Conservation (phyloP, 495 filamentous ascomycete genomes). For the Neurospora sp. region DNA sequence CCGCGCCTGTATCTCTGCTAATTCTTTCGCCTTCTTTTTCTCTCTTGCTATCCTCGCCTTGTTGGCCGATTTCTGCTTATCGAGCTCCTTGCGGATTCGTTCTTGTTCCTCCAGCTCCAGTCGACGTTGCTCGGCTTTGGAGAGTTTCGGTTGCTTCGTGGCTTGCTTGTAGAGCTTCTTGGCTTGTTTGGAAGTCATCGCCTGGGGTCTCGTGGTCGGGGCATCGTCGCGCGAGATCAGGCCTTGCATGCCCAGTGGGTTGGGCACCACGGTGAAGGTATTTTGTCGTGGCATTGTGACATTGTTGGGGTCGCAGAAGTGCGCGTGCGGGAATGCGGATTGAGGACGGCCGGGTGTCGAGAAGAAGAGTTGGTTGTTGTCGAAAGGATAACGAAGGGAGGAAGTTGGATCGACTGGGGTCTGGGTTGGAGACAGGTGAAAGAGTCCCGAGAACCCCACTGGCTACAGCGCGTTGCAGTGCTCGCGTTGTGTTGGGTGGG, state of each 20-base stretch:
- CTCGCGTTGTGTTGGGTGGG: neutral
- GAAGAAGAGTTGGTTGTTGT: neutral
- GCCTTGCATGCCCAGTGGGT: slow-evolving; percentile 14
- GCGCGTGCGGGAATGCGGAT: neutral
- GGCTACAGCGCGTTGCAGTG: neutral
- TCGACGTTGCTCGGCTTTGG: slow-evolving; percentile 31
- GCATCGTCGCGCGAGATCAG: slow-evolving; percentile 7
- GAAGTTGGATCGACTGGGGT: neutral
- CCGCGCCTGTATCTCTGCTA: slow-evolving; percentile 24
- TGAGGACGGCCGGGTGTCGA: neutral
- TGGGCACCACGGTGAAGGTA: slow-evolving; percentile 19
- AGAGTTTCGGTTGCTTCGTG: slow-evolving; percentile 23
- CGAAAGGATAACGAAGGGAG: neutral
- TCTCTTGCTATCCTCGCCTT: slow-evolving; percentile 30
- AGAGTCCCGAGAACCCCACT: neutral
- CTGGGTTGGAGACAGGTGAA: slow-evolving; percentile 3
- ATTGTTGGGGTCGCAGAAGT: neutral
- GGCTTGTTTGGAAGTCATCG: slow-evolving; percentile 38
- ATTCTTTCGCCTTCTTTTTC: slow-evolving; percentile 34
- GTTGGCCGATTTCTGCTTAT: slow-evolving; percentile 30
- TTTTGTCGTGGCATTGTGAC: slow-evolving; percentile 13
- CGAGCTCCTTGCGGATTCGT: slow-evolving; percentile 32
- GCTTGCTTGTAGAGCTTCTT: slow-evolving; percentile 28
- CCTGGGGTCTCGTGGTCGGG: neutral
- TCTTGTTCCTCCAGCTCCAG: slow-evolving; percentile 35